phyloP scores from a whole-genome alignment of 2,329 filamentous ascomycete genomes.

The Daldinia sp. region DNA sequence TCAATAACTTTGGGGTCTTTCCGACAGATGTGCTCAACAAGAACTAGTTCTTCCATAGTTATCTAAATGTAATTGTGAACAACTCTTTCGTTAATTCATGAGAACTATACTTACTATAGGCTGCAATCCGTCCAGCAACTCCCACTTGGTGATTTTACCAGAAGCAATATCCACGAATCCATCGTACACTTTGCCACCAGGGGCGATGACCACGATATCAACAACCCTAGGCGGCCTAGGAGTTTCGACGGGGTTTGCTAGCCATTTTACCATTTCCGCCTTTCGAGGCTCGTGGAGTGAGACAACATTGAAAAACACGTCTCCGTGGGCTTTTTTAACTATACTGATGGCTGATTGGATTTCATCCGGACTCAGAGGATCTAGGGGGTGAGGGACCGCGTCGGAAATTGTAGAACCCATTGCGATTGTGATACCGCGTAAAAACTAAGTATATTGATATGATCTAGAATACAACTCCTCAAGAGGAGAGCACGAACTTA shows the following conservation, averaged over 20 bases:
- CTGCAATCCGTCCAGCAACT: constrained; percentile 77
- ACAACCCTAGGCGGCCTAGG: constrained; percentile 75
- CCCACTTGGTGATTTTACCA: constrained; percentile 76
- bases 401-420: constrained; percentile 39
- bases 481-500: constrained; percentile 6
- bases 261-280: constrained; percentile 81
- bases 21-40: constrained; percentile 78
- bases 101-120: constrained; percentile 67
- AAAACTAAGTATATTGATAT: constrained; percentile 2
- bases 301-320: constrained; percentile 86
- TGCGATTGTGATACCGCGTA: constrained; percentile 9
- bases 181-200: constrained; percentile 82
- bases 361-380: constrained; percentile 76
- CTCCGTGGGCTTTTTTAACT: constrained; percentile 73
- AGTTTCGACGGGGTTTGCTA: constrained; percentile 68
- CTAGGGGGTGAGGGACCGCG: constrained; percentile 70
- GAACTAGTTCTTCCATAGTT: constrained; percentile 87
- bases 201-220: constrained; percentile 83
- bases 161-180: constrained; percentile 78
- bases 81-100: neutral
- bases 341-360: constrained; percentile 75
- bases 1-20: constrained; percentile 88
- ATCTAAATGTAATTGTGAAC: constrained; percentile 61
- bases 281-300: constrained; percentile 87
- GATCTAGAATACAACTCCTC: neutral